Percentiles rank a stretch among this genome's conserved stretches.
Conservation (phyloP, 1,284 basidiomycete genomes). For the Ganoderma leucocontextum region DNA sequence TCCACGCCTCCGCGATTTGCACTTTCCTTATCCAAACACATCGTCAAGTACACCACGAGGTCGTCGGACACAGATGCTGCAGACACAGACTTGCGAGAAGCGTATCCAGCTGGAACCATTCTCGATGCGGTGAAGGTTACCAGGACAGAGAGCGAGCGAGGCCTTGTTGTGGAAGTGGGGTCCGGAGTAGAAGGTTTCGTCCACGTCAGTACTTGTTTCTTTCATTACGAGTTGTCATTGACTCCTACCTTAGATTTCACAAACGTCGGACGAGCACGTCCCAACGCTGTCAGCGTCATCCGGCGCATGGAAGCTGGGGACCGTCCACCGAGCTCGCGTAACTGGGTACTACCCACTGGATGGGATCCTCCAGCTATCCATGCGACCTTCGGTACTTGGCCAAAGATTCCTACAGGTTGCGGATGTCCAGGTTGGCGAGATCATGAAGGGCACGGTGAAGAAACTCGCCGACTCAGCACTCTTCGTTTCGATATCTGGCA, state of each 20-base stretch:
- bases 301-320: constrained; percentile 83
- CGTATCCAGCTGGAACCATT: constrained; percentile 78
- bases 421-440: constrained; percentile 86
- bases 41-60: constrained; percentile 63
- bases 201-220: constrained; percentile 68
- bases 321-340: constrained; percentile 88
- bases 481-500: constrained; percentile 87
- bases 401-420: constrained; percentile 89
- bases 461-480: constrained; percentile 82
- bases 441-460: constrained; percentile 88
- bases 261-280: constrained; percentile 91
- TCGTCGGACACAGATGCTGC: constrained; percentile 49
- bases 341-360: constrained; percentile 91
- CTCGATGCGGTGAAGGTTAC: constrained; percentile 79
- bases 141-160: constrained; percentile 83
- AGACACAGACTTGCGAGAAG: constrained; percentile 42
- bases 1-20: constrained; percentile 82
- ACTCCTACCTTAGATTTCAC: constrained; percentile 77
- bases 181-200: constrained; percentile 81
- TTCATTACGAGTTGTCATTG: constrained; percentile 3
- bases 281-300: constrained; percentile 74
- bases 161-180: constrained; percentile 75
- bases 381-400: constrained; percentile 85
- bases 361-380: constrained; percentile 86
- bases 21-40: constrained; percentile 80